Evolutionary conservation across 2,329 filamentous ascomycete genomes (phyloP).

Genomic region (Amauroascus verrucosus): DNA sequence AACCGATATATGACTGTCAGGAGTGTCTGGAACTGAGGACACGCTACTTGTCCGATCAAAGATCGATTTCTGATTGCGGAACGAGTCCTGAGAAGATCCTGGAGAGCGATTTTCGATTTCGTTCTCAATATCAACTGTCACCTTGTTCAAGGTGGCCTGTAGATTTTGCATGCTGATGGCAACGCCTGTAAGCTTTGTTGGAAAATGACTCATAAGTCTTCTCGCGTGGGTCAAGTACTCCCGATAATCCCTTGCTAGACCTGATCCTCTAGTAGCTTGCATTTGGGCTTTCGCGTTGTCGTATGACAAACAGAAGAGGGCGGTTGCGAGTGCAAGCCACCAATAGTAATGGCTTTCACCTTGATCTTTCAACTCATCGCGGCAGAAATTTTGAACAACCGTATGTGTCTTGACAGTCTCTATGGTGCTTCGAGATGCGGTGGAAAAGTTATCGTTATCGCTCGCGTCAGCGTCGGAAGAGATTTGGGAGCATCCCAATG

Average conservation of each 20-base stretch:
- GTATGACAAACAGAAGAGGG: slow-evolving; percentile 36
- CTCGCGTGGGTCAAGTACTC: slow-evolving; percentile 40
- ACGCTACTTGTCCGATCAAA: slow-evolving; percentile 40
- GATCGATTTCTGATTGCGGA: slow-evolving; percentile 34
- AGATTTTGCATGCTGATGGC: slow-evolving; percentile 27
- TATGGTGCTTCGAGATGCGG: slow-evolving; percentile 27
- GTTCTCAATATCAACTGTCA: slow-evolving; percentile 30
- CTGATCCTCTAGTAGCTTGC: slow-evolving; percentile 27
- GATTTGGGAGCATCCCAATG: slow-evolving; percentile 1
- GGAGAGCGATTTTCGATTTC: slow-evolving; percentile 37
- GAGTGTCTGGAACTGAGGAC: slow-evolving; percentile 34
- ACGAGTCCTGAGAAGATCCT: slow-evolving; percentile 30
- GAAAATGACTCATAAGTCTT: slow-evolving; percentile 32
- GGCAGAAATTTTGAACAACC: slow-evolving; percentile 40
- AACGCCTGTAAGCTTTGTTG: slow-evolving; percentile 24
- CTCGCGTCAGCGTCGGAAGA: slow-evolving; percentile 19
- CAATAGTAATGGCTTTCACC: slow-evolving; percentile 31
- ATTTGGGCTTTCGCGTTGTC: slow-evolving; percentile 34
- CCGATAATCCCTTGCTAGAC: slow-evolving; percentile 38
- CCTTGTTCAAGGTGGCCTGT: slow-evolving; percentile 27
- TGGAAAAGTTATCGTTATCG: slow-evolving; percentile 28
- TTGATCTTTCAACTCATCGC: slow-evolving; percentile 35
- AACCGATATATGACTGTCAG: slow-evolving; percentile 18
- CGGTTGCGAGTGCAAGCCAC: slow-evolving; percentile 36
- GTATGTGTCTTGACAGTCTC: slow-evolving; percentile 41